These are phyloP conservation scores for Ustilago shanxiensis DNA, from an alignment of 1,284 basidiomycete species.

Conservation along the genomic window DNA sequence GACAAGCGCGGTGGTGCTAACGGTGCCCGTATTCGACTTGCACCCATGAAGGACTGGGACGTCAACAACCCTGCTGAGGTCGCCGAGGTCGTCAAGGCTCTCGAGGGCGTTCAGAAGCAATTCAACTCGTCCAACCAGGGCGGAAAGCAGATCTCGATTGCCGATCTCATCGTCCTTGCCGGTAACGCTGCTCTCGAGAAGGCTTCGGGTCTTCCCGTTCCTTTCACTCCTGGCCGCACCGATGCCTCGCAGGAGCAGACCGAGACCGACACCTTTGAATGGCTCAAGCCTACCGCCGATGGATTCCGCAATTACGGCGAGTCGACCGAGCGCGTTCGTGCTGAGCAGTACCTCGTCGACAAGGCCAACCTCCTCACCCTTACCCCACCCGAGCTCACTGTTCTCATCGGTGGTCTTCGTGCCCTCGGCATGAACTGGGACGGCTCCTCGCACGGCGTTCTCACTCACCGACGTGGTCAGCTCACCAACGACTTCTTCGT, in stretches of 20 bases:
- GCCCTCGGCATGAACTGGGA: conserved; percentile 45
- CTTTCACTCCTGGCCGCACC: conserved; percentile 47
- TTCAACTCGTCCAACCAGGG: conserved; percentile 45
- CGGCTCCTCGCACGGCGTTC: conserved; percentile 35
- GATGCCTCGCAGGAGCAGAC: conserved; percentile 43
- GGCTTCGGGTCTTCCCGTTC: conserved; percentile 42
- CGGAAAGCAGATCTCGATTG: conserved; percentile 48
- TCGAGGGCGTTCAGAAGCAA: conserved; percentile 47
- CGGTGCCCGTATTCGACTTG: conserved; percentile 43
- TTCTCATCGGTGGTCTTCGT: conserved; percentile 49
- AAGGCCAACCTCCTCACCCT: conserved; percentile 46
- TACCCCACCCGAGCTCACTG: conserved; percentile 39
- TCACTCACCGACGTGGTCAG: conserved; percentile 39
- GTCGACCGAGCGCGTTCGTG: conserved; percentile 38
- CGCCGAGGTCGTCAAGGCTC: conserved; percentile 40
- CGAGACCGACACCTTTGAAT: conserved; percentile 40
- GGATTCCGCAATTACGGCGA: conserved; percentile 46
- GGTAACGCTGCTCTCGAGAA: conserved; percentile 51
- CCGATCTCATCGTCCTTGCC: conserved; percentile 43
- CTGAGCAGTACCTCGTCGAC: conserved; percentile 49
- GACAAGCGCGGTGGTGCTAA: conserved; percentile 53
- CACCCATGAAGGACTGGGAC: conserved; percentile 50
- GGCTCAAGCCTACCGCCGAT: conserved; percentile 40
- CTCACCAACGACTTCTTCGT: conserved; percentile 48
- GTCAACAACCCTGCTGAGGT: conserved; percentile 46